Evolutionary conservation across 345 rosid genomes (phyloP).

Genomic region (Hibiscus trionum): DNA sequence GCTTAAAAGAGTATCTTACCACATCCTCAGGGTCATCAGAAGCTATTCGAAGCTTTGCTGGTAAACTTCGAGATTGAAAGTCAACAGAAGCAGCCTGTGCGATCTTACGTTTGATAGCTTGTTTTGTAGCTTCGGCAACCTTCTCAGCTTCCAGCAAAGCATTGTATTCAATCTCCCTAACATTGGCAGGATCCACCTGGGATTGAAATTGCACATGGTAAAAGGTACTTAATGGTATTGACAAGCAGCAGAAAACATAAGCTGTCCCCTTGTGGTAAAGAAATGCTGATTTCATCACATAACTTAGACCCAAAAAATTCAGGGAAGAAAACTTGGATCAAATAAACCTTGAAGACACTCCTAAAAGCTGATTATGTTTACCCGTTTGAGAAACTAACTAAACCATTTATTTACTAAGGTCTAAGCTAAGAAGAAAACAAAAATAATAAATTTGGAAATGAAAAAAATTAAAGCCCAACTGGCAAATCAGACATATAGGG

Average conservation of each 20-base stretch:
- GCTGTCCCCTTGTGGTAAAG: neutral
- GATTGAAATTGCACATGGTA: conserved; percentile 4
- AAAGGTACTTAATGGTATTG: neutral
- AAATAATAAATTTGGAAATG: neutral
- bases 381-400: neutral
- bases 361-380: neutral
- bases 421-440: neutral
- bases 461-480: neutral
- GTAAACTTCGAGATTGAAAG: conserved; percentile 68
- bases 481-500: neutral
- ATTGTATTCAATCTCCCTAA: conserved; percentile 56
- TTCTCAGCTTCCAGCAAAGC: conserved; percentile 84
- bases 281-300: neutral
- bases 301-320: neutral
- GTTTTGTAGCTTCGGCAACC: conserved; percentile 89
- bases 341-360: neutral
- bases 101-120: conserved; percentile 86
- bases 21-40: conserved; percentile 97
- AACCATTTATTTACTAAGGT: neutral
- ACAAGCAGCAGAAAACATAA: neutral
- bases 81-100: conserved; percentile 83
- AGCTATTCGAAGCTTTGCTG: conserved; percentile 77
- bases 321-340: neutral
- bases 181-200: conserved; percentile 93
- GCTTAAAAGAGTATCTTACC: conserved; percentile 32